Percentiles rank a stretch among this genome's conserved stretches.
Conservation (phyloP, 306 rosid genomes). For the Urtica urens region DNA sequence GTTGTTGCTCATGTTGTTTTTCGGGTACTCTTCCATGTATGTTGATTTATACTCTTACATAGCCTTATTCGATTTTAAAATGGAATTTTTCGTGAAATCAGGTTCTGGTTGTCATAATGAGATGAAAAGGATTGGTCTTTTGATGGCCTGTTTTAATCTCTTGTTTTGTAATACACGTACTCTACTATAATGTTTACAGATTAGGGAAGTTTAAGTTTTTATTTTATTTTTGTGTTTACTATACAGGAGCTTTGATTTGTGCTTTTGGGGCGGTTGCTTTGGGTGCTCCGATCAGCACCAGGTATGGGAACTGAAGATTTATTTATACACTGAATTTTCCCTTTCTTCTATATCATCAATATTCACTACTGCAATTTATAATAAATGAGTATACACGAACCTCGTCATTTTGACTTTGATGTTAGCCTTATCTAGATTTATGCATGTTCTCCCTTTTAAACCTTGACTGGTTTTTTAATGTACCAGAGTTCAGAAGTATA, state of each 20-base stretch:
- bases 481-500: background rate
- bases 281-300: conserved; percentile 72
- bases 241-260: conserved; percentile 63
- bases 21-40: background rate
- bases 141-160: background rate
- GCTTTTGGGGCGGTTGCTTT: conserved; percentile 73
- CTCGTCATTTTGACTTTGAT: conserved; percentile 1
- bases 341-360: background rate
- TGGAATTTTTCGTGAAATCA: background rate
- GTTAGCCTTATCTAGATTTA: background rate
- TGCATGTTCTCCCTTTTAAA: conserved; percentile 11
- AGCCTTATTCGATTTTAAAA: background rate
- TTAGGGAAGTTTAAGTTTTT: background rate
- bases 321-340: background rate
- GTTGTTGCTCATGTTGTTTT: background rate
- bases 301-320: conserved; percentile 38
- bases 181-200: too few relatives aligned
- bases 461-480: background rate
- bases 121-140: background rate
- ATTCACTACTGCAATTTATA: background rate
- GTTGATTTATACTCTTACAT: background rate
- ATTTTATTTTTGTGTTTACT: conserved; percentile 11
- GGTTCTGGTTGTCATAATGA: background rate
- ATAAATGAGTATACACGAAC: background rate
- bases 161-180: background rate